phyloP scores from a whole-genome alignment of 441 rosid species.

The Erodium texanum region DNA sequence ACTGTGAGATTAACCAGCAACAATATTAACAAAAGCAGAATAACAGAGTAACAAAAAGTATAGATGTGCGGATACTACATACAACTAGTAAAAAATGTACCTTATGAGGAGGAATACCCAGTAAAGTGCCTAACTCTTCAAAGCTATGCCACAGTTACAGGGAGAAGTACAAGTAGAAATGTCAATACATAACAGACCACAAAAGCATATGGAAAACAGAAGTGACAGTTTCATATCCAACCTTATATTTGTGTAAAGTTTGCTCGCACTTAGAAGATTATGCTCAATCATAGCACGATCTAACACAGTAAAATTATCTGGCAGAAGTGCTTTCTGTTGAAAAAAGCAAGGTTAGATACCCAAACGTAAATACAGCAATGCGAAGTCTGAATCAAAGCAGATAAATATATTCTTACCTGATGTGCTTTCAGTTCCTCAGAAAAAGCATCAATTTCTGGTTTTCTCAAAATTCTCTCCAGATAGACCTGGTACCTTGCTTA shows the following conservation, averaged over 20 bases:
- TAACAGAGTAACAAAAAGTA: too few relatives aligned
- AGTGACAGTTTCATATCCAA: constrained; percentile 20
- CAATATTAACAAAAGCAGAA: not conserved
- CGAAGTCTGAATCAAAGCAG: constrained; percentile 10
- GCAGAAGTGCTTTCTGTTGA: constrained; percentile 79
- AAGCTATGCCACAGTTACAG: constrained; percentile 38
- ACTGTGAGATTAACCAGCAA: not conserved
- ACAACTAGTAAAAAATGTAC: constrained; percentile 25
- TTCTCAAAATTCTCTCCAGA: constrained; percentile 88
- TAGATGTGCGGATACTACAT: too few relatives aligned
- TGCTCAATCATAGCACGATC: constrained; percentile 99
- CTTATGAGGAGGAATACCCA: constrained; percentile 91
- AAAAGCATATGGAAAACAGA: constrained; percentile 1
- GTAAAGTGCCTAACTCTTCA: constrained; percentile 90
- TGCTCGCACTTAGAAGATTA: constrained; percentile 93
- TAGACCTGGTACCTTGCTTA: constrained; percentile 53
- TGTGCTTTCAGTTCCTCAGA: constrained; percentile 93
- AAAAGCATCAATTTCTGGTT: constrained; percentile 92
- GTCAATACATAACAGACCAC: not conserved
- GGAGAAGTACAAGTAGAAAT: constrained; percentile 10
- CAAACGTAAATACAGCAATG: constrained; percentile 13
- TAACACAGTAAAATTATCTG: constrained; percentile 90
- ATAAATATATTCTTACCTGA: constrained; percentile 42
- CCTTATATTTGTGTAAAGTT: constrained; percentile 95
- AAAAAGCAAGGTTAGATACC: constrained; percentile 16